Evolutionary conservation across 345 rosid genomes (phyloP), one percentile per base, ranked within the genome.

Genomic region (Firmiana major): DNA sequence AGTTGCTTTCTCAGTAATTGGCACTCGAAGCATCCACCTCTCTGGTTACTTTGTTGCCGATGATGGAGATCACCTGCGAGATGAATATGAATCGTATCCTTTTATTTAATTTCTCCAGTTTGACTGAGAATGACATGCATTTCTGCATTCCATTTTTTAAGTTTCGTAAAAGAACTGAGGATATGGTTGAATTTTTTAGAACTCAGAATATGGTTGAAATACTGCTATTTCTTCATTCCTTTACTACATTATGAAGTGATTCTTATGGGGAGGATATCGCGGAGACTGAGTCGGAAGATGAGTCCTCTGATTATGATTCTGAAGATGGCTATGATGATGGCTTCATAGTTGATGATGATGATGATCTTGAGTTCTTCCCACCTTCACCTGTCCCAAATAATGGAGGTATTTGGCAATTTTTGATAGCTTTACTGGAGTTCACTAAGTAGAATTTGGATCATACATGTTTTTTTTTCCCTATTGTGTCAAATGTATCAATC

Each of bases 1-100:
- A 1, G 93, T 94, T 46, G 85, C 88, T 17, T 94, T 97, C 84
- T 90, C 91, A 0, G 97, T 92, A 42, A 78, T 88, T 71, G 99
- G 99, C 55, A 34, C 81, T 11, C 84, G 85, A 73, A 97, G 97
- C 90, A 87, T 97, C 77, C 97, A 97, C 84, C 87, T 97, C 1
- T 85, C 94, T 77, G 99, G 99, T 60, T 92, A 87, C 85, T 85
- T 94, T 82, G 86, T 84, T 76, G 76, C 80, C 40, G 88, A 84
- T 36, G 89, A 86, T 71, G 88, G 86, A 43, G 87, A 84, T 75
- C 70, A 81, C 36, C 88, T 81, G 38, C 86, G 83, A 12, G 91
- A 90, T 59, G 97, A 88, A 60, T 89, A 80, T 40, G 90, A 88
- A 13, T 83, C 83, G 99, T 96, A 96, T 96, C 98, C 95, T 89